Percentiles rank a stretch among this genome's conserved stretches.
Conservation (phyloP, 1,284 basidiomycete species). For the Termitomyces sp. region DNA sequence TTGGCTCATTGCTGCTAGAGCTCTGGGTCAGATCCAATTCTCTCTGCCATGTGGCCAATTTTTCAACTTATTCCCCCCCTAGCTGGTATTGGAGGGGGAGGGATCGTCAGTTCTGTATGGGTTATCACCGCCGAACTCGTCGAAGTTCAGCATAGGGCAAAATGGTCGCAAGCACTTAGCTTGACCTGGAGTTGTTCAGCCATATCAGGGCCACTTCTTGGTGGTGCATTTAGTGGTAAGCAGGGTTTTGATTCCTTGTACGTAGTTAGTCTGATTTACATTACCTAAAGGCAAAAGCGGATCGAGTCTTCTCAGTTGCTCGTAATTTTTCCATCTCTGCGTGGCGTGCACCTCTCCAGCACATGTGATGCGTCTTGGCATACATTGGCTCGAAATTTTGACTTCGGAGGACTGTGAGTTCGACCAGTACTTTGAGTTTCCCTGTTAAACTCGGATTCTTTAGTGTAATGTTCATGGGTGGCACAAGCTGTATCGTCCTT, state of each 20-base stretch:
- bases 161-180: conserved; percentile 78
- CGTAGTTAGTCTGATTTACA: background rate
- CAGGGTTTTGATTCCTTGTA: conserved; percentile 12
- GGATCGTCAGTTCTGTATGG: conserved; percentile 79
- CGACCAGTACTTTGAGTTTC: conserved; percentile 2
- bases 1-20: conserved; percentile 40
- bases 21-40: conserved; percentile 32
- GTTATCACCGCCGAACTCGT: conserved; percentile 78
- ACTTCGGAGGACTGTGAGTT: conserved; percentile 71
- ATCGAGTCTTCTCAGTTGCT: conserved; percentile 44
- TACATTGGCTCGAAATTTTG: conserved; percentile 51
- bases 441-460: conserved; percentile 15
- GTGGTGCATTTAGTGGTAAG: conserved; percentile 73
- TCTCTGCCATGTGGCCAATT: background rate
- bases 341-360: conserved; percentile 44
- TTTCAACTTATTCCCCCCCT: conserved; percentile 3
- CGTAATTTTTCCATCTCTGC: conserved; percentile 57
- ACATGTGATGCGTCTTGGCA: conserved; percentile 51
- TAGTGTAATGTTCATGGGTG: conserved; percentile 67
- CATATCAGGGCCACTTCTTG: conserved; percentile 71
- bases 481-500: conserved; percentile 68
- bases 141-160: conserved; percentile 58
- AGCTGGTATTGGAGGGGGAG: conserved; percentile 74
- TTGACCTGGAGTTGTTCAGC: conserved; percentile 81
- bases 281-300: conserved; percentile 18